phyloP scores from a whole-genome alignment of 805 yeast genomes.

The Kregervanrija fluxuum region DNA sequence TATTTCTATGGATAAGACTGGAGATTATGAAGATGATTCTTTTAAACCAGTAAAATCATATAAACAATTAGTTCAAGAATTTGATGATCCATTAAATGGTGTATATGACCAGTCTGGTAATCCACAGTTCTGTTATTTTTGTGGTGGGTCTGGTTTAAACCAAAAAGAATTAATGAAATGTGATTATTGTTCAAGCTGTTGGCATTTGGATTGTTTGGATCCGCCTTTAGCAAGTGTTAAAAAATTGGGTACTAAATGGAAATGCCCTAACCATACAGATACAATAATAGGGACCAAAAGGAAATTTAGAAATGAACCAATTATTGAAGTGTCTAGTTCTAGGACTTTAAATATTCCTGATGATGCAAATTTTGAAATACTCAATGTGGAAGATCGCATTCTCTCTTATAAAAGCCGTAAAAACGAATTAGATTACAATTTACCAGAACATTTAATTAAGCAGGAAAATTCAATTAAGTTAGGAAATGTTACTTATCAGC shows the following conservation, averaged over 20 bases:
- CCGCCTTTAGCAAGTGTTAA: slow-evolving; percentile 71
- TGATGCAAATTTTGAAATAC: slow-evolving; percentile 47
- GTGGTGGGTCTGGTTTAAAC: slow-evolving; percentile 61
- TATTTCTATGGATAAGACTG: slow-evolving; percentile 57
- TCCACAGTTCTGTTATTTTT: slow-evolving; percentile 65
- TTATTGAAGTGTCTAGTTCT: slow-evolving; percentile 47
- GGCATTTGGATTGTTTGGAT: slow-evolving; percentile 85
- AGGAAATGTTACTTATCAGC: slow-evolving; percentile 42
- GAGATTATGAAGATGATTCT: slow-evolving; percentile 66
- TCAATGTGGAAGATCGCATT: slow-evolving; percentile 34
- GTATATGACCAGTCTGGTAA: slow-evolving; percentile 58
- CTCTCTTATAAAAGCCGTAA: slow-evolving; percentile 1
- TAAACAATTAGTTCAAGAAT: slow-evolving; percentile 38
- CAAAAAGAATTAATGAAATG: slow-evolving; percentile 60
- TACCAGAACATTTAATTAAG: slow-evolving; percentile 19
- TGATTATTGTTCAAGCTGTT: slow-evolving; percentile 73
- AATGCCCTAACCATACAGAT: slow-evolving; percentile 81
- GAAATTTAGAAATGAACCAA: slow-evolving; percentile 42
- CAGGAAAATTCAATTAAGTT: slow-evolving; percentile 10
- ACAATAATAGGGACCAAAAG: slow-evolving; percentile 40
- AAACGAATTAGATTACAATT: slow-evolving; percentile 3
- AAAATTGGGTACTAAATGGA: slow-evolving; percentile 76
- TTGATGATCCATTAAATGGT: slow-evolving; percentile 50
- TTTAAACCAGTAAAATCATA: slow-evolving; percentile 40
- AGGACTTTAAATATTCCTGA: slow-evolving; percentile 24